These are phyloP conservation scores for Leccinum longicurvipes DNA, from an alignment of 768 basidiomycete genomes.

Conservation along the genomic window DNA sequence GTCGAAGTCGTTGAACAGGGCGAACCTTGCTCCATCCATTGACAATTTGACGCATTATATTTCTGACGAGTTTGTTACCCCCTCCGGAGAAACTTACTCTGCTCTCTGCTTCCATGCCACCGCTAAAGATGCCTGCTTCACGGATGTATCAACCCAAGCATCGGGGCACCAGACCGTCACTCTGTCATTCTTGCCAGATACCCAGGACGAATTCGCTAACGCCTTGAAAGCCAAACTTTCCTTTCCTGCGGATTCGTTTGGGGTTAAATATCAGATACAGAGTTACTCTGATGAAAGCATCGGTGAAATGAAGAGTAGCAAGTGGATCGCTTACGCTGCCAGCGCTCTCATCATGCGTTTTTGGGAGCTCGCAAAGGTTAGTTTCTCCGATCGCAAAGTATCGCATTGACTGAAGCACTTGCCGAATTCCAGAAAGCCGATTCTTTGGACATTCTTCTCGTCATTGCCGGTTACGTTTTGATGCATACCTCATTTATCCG, in stretches of 20 bases:
- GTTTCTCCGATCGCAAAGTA: slow-evolving; percentile 16
- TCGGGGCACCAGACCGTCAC: slow-evolving; percentile 44
- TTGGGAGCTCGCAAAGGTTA: slow-evolving; percentile 79
- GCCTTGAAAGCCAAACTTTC: slow-evolving; percentile 32
- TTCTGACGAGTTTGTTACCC: slow-evolving; percentile 37
- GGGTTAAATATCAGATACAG: slow-evolving; percentile 52
- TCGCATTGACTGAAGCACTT: slow-evolving; percentile 9
- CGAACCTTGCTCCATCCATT: slow-evolving; percentile 42
- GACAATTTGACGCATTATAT: slow-evolving; percentile 50
- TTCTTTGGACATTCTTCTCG: slow-evolving; percentile 92
- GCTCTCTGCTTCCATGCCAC: slow-evolving; percentile 47
- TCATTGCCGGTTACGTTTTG: slow-evolving; percentile 87
- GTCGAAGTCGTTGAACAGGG: slow-evolving; percentile 33
- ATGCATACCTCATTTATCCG: slow-evolving; percentile 97
- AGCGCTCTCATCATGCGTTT: slow-evolving; percentile 74
- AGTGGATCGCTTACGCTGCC: slow-evolving; percentile 88
- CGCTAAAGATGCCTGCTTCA: slow-evolving; percentile 37
- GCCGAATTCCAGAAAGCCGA: slow-evolving; percentile 70
- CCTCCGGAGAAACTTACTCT: slow-evolving; percentile 47
- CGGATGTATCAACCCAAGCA: slow-evolving; percentile 31
- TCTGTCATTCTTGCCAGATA: slow-evolving; percentile 47
- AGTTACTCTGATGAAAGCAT: slow-evolving; percentile 46
- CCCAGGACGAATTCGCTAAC: slow-evolving; percentile 49
- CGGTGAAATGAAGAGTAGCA: slow-evolving; percentile 73
- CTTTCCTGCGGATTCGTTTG: slow-evolving; percentile 35